Base-by-base conservation (phyloP, 257 asterid species). In the Jacaranda copaia region DNA sequence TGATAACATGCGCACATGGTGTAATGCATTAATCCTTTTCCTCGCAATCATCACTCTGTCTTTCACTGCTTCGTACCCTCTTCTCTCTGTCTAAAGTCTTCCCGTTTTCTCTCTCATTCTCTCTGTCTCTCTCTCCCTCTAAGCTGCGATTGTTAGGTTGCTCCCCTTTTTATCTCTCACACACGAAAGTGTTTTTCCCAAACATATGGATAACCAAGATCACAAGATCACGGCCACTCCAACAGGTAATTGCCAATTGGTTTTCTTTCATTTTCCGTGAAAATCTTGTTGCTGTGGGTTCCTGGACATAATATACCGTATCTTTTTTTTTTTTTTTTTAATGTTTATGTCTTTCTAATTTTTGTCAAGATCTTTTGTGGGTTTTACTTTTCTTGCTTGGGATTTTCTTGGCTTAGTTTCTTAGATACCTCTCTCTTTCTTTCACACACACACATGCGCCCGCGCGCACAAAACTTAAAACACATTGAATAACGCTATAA, bases 1-100 rank as follows among this genome's bases (percentile, higher is more conserved):
- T 79, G 88, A 77, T 85, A 80, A 85, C 85, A 80, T 85, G 87
- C 83, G 88, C 86, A 84, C 88, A 86, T 84, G 86, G 83, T 49
- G 83, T 81, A 69, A 81, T 64, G 74, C 57, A 51, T 65, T 72
- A 19, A 57, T 78, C 68, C 69, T 70, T n/a, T 74, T 69, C 45
- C 74, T 71, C 68, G 18, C 76, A 72, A 53, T 74, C 71, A 57
- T 77, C 81, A 48, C 75, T 45, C 63, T 62, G n/a, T 72, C 64
- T 77, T 18, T 53, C 73, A 19, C 56, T 72, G 12, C 60, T 20
- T 59, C 16, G 20, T 19, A 14, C 12, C 56, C 45, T 60, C 5
- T 77, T 72, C 79, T 75, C 83, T 75, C 74, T 70, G 80, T 32
- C 8, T 39, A 53, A 75, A 82, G 70, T 71, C 80, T 61, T 63